Evolutionary conservation across 2,329 filamentous ascomycete species (phyloP), one percentile per base, ranked within the genome.

Genomic region (Periconia sp.): DNA sequence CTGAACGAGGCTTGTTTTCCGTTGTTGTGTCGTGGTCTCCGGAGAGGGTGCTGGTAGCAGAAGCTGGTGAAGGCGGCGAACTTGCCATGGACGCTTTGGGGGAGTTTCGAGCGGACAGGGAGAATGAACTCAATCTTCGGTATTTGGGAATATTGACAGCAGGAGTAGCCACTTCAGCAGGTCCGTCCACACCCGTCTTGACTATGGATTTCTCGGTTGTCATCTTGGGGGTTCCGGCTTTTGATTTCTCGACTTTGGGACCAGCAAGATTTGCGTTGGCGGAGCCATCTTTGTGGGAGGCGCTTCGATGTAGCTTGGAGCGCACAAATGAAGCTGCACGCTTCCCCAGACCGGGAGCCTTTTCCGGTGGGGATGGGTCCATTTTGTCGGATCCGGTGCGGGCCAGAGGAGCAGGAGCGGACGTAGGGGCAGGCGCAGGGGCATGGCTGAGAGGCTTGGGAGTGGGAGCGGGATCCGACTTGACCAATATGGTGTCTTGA

Each of bases 51-150:
- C 68, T 72, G 33, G 62, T 61, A 18, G 73, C 70, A 6, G 73
- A 76, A 42, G 62, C 57, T 15, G 72, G 66, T 11, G 71, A 70
- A 33, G 72, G 69, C 9, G 75, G 74, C 2, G 72, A 72, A 53
- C 70, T 68, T 20, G 69, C 67, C 11, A 67, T 68, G 8, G 74
- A 75, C 1, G 69, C 71, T 30, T 63, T 65, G 41, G 74, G 71
- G 1, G 76, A 72, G 42, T 65, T 71, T 18, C 68, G 65, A 9
- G 56, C 61, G 3, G 74, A 72, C 1, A 74, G 63, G 1, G 74
- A 74, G 45, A 75, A 74, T 3, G 74, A 69, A 52, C 69, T 73
- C 19, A 73, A 56, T 35, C 73, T 60, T 33, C 70, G 57, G 41
- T 56, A 60, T 53, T 60, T 66, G 40, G 63, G 60, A 33, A 66